phyloP scores from a whole-genome alignment of 805 yeast genomes.

The Yamadazyma olivae region DNA sequence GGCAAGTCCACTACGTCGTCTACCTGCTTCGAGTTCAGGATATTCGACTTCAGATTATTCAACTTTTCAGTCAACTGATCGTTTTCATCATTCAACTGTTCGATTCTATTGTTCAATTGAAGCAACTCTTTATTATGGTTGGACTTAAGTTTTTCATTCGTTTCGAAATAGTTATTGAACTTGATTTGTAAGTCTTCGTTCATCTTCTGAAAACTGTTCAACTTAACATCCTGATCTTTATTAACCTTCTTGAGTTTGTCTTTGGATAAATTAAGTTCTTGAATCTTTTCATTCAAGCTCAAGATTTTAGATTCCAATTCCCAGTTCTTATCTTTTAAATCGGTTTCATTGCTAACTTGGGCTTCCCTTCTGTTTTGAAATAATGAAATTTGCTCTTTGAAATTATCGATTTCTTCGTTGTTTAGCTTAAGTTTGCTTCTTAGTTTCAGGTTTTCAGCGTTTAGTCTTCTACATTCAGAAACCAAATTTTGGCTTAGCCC shows the following conservation, averaged over 20 bases:
- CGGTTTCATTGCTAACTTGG: conserved; percentile 43
- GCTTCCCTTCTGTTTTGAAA: conserved; percentile 31
- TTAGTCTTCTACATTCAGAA: conserved; percentile 66
- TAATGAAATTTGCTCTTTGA: conserved; percentile 30
- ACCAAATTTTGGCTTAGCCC: conserved; percentile 71
- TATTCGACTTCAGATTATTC: background rate
- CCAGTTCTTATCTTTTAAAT: conserved; percentile 60
- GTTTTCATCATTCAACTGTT: conserved; percentile 67
- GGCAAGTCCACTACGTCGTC: background rate
- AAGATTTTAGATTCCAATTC: conserved; percentile 56
- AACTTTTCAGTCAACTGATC: conserved; percentile 44
- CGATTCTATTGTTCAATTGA: conserved; percentile 50
- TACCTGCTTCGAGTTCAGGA: background rate
- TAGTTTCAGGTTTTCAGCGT: conserved; percentile 55
- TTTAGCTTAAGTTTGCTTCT: conserved; percentile 40
- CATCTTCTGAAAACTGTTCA: conserved; percentile 37
- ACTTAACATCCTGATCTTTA: conserved; percentile 30
- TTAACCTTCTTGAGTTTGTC: conserved; percentile 30
- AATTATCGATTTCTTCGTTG: conserved; percentile 41
- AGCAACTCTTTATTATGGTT: conserved; percentile 40
- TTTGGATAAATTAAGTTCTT: conserved; percentile 37
- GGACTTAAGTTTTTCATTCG: conserved; percentile 32
- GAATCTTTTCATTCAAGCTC: conserved; percentile 41
- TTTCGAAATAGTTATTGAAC: conserved; percentile 38
- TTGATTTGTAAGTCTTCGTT: conserved; percentile 45